Base-by-base conservation (phyloP, 2,329 filamentous ascomycete genomes). In the Botrytis pseudocinerea region DNA sequence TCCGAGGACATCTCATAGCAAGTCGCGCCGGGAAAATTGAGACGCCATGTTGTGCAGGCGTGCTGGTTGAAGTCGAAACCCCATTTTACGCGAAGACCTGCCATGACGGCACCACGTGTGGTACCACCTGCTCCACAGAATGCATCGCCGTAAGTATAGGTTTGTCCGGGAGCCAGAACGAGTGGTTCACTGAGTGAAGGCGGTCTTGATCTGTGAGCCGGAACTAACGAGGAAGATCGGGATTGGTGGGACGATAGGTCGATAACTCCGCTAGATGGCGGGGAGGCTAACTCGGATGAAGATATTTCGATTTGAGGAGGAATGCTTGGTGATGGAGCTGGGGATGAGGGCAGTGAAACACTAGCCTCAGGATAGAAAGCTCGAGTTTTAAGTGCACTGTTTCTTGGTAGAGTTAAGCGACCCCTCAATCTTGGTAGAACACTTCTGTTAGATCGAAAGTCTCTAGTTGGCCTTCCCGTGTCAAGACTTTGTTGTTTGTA, bases 91-190 rank as follows among this genome's bases (percentile, higher is more conserved):
- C 84, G 81, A 22, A 94, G 82, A 0, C 92, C 92, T 0, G 88
- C 88, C 66, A 83, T 79, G 20, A 79, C 73, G 0, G 92, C 92
- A 0, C 92, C 93, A 3, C 87, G 83, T 0, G 92, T 92, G 1
- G 89, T 88, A 7, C 93, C 93, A 0, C 93, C 93, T 2, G 88
- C 91, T 1, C 93, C 92, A 48, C 89, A 92, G 75, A 93, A 96
- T 0, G 87, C 85, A 78, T 96, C 93, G 1, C 89, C 91, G 38
- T 91, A 88, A 0, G 89, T 92, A 74, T 93, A 93, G 57, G 83
- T 84, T 63, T 88, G 86, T 0, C 80, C 80, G 0, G 72, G 73
- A 0, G 77, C 75, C 69, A 78, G 79, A 16, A 64, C 72, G 2
- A 77, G 76, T 64, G 75, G 48, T 14, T 59, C 9, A n/a, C 66